Evolutionary conservation across 1,139 yeast genomes (phyloP).

Genomic region (Debaryomyces coudertii): DNA sequence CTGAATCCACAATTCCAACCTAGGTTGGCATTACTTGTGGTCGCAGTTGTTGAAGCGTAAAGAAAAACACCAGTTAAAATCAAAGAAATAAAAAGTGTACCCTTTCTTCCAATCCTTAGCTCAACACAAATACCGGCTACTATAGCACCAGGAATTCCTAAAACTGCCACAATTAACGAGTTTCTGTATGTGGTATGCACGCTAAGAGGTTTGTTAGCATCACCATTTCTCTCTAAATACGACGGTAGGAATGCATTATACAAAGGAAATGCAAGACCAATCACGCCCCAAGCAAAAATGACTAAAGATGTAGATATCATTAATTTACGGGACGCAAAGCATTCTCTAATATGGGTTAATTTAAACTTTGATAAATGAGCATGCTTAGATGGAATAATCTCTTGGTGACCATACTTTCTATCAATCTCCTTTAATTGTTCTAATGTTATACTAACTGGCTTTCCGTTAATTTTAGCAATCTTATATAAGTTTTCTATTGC

Average conservation of each 20-base stretch:
- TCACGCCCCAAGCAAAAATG: conserved; percentile 45
- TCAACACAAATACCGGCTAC: conserved; percentile 45
- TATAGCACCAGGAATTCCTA: conserved; percentile 47
- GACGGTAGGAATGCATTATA: conserved; percentile 49
- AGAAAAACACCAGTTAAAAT: conserved; percentile 43
- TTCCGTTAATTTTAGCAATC: conserved; percentile 40
- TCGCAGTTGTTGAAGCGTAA: conserved; percentile 47
- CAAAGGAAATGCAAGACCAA: conserved; percentile 50
- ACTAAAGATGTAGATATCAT: conserved; percentile 40
- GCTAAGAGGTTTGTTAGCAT: conserved; percentile 34
- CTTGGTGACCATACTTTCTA: conserved; percentile 15
- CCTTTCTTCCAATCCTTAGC: conserved; percentile 44
- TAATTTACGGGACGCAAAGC: conserved; percentile 38
- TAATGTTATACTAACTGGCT: conserved; percentile 27
- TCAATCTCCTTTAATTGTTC: conserved; percentile 37
- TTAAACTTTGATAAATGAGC: conserved; percentile 20
- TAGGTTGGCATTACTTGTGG: conserved; percentile 38
- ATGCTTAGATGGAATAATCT: neutral
- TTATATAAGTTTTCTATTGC: conserved; percentile 40
- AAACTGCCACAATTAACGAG: conserved; percentile 42
- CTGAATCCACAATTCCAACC: conserved; percentile 51
- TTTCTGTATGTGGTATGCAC: conserved; percentile 43
- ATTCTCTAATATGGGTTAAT: conserved; percentile 33
- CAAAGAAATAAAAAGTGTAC: conserved; percentile 37
- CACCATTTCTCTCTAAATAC: conserved; percentile 39